Evolutionary conservation across 116 monocot genomes (phyloP).

Genomic region (Posidonia oceanica): DNA sequence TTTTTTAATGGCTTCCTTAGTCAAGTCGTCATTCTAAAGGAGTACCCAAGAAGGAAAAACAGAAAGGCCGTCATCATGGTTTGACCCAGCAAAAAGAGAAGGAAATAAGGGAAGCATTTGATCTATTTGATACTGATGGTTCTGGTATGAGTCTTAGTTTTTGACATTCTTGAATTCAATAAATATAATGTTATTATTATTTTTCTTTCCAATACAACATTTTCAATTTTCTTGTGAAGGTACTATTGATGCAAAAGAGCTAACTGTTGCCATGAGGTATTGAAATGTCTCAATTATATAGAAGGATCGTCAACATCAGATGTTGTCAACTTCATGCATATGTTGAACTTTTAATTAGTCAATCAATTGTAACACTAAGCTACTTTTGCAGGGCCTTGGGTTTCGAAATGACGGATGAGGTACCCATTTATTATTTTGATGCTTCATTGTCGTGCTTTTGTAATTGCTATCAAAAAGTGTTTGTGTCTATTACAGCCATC

Average conservation of each 20-base stretch:
- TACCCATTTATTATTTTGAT: slow-evolving; percentile 13
- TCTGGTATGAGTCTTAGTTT: slow-evolving; percentile 52
- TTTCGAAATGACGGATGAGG: slow-evolving; percentile 93
- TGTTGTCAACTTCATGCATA: neutral
- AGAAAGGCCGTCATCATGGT: slow-evolving; percentile 46
- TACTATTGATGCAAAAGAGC: slow-evolving; percentile 92
- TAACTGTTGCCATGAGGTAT: slow-evolving; percentile 97
- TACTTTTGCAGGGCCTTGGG: slow-evolving; percentile 75
- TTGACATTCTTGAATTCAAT: neutral
- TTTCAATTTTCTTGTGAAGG: slow-evolving; percentile 28
- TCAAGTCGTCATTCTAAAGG: slow-evolving; percentile 14
- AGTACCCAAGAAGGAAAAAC: slow-evolving; percentile 41
- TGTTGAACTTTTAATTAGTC: neutral
- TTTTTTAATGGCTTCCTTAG: neutral
- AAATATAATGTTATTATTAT: neutral
- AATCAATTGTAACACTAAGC: neutral
- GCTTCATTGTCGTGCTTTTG: neutral
- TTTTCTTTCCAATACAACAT: neutral
- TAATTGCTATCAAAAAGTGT: neutral
- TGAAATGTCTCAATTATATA: neutral
- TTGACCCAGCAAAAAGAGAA: slow-evolving; percentile 55
- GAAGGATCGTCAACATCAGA: too few relatives aligned
- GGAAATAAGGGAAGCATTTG: slow-evolving; percentile 97
- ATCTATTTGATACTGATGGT: slow-evolving; percentile 88
- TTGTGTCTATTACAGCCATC: too few relatives aligned